A percentile compares a stretch with the other conserved stretches of the same genome.
Evolutionary conservation across 2,329 filamentous ascomycete species (phyloP).

Genomic region (Fusarium verticillioides): DNA sequence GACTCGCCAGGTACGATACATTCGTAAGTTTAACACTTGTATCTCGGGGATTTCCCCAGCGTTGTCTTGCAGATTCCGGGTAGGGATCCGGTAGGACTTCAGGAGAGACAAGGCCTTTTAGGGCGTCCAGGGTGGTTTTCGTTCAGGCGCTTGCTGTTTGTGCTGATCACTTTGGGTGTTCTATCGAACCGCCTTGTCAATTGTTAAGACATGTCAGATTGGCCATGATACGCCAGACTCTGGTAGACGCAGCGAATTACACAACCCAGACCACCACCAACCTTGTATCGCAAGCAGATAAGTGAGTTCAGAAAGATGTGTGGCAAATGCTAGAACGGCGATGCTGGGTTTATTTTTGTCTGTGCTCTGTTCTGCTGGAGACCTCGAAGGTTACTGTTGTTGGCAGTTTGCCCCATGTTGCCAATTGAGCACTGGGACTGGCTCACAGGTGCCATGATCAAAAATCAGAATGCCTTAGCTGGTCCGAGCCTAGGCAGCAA

Average conservation of each 20-base stretch:
- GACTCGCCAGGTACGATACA: constrained; percentile 1
- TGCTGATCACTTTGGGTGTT: constrained; percentile 1
- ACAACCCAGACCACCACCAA: neutral
- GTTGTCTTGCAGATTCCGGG: constrained; percentile 23
- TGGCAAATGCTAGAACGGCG: constrained; percentile 21
- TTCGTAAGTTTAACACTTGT: neutral
- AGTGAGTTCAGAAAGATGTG: constrained; percentile 22
- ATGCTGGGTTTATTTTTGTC: constrained; percentile 19
- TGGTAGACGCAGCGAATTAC: constrained; percentile 20
- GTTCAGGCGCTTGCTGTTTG: constrained; percentile 3
- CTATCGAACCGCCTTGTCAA: constrained; percentile 6
- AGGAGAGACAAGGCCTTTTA: constrained; percentile 20
- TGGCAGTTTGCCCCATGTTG: constrained; percentile 10
- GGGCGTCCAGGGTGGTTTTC: constrained; percentile 20
- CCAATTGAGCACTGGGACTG: constrained; percentile 13
- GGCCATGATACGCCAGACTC: neutral
- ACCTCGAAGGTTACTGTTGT: neutral
- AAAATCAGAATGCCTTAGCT: neutral
- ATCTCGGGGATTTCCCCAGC: constrained; percentile 13
- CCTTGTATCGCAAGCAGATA: constrained; percentile 12
- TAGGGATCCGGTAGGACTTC: constrained; percentile 21
- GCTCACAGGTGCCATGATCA: neutral
- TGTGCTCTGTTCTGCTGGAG: constrained; percentile 20
- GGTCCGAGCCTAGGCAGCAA: constrained; percentile 30
- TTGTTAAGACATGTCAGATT: constrained; percentile 7